Percentiles rank a stretch among this genome's conserved stretches.
These are phyloP conservation scores for Tetracladium setigerum DNA, from an alignment of 495 filamentous ascomycete genomes.

Conservation along the genomic window DNA sequence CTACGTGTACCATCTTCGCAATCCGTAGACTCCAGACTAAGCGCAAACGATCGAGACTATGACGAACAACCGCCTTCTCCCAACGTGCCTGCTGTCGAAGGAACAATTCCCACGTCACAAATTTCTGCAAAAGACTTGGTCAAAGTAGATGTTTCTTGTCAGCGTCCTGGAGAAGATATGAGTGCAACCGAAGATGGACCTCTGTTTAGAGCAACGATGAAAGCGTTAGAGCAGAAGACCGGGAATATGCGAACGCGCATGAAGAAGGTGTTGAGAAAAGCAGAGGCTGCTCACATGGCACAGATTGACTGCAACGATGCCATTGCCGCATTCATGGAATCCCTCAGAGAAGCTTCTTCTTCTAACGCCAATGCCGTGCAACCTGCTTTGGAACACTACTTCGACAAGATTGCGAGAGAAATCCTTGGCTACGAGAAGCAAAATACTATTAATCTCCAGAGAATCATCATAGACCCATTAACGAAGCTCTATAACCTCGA, in stretches of 20 bases:
- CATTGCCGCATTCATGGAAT: constrained; percentile 74
- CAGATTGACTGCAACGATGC: constrained; percentile 81
- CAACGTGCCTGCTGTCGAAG: constrained; percentile 38
- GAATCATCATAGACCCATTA: constrained; percentile 88
- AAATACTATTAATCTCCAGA: constrained; percentile 78
- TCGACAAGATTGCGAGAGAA: constrained; percentile 90
- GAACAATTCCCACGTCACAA: constrained; percentile 6
- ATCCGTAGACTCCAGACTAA: constrained; percentile 70
- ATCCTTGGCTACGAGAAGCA: constrained; percentile 81
- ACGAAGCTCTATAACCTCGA: constrained; percentile 86
- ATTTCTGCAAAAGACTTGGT: constrained; percentile 31
- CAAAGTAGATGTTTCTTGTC: constrained; percentile 82
- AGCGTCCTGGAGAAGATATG: constrained; percentile 81
- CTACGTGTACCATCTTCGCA: constrained; percentile 76
- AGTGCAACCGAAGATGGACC: constrained; percentile 86
- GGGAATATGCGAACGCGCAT: constrained; percentile 88
- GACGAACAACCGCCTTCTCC: constrained; percentile 61
- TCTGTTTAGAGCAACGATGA: constrained; percentile 94
- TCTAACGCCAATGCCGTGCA: constrained; percentile 94
- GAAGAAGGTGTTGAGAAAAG: constrained; percentile 91
- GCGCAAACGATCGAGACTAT: constrained; percentile 41
- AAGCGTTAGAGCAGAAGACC: constrained; percentile 92
- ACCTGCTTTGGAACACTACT: constrained; percentile 95
- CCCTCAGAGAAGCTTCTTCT: constrained; percentile 76
- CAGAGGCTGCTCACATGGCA: constrained; percentile 74